Evolutionary conservation across 2,329 filamentous ascomycete species (phyloP).

Genomic region (Aspergillus sp.): DNA sequence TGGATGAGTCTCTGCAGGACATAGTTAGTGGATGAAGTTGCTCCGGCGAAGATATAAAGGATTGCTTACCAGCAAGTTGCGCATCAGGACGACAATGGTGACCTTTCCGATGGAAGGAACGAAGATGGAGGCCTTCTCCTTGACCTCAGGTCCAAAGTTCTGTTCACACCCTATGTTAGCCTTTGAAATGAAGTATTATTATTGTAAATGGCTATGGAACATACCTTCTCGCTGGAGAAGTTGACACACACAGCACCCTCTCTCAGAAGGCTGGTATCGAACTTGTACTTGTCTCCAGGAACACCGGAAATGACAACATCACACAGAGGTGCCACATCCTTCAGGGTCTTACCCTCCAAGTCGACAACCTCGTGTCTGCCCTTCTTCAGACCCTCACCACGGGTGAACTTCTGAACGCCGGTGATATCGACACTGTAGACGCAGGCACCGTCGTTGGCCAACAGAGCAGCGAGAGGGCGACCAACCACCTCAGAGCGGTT

Average conservation of each 20-base stretch:
- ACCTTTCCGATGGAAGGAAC: constrained; percentile 97
- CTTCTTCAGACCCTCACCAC: constrained; percentile 83
- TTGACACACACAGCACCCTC: constrained; percentile 98
- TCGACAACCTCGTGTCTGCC: constrained; percentile 83
- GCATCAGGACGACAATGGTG: constrained; percentile 85
- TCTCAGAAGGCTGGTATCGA: constrained; percentile 77
- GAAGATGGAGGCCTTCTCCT: constrained; percentile 95
- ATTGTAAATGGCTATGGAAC: neutral
- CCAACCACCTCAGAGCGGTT: constrained; percentile 97
- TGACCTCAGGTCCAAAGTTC: constrained; percentile 88
- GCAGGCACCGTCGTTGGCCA: constrained; percentile 93
- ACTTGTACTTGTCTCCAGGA: constrained; percentile 83
- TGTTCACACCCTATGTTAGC: constrained; percentile 28
- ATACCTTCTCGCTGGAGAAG: constrained; percentile 83
- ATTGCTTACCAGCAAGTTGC: constrained; percentile 78
- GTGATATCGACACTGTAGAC: constrained; percentile 95
- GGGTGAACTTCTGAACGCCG: constrained; percentile 87
- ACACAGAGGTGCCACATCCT: constrained; percentile 80
- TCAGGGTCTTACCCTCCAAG: constrained; percentile 74
- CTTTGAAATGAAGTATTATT: neutral
- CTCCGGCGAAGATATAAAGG: neutral
- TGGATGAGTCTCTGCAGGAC: constrained; percentile 43
- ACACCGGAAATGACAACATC: constrained; percentile 96
- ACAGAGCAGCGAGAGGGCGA: constrained; percentile 82
- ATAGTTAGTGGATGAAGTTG: constrained; percentile 18